Conservation (phyloP, 1,284 basidiomycete species). For the Ustilago trichophora region DNA sequence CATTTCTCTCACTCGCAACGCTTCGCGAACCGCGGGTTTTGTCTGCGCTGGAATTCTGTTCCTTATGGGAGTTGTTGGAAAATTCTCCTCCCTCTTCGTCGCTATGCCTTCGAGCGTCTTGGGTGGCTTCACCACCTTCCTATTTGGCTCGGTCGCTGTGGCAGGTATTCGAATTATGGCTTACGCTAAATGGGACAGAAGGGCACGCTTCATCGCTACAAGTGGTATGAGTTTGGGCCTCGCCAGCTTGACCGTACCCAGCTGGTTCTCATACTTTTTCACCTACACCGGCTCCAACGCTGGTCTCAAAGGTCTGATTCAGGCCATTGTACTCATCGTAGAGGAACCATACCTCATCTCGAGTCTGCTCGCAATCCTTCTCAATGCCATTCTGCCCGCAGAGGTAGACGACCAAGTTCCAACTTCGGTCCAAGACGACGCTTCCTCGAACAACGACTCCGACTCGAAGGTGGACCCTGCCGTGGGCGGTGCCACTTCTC, state of each 20-base stretch:
- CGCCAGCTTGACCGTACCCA: constrained; percentile 26
- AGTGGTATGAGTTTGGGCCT: constrained; percentile 28
- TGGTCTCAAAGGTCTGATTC: constrained; percentile 28
- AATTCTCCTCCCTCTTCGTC: constrained; percentile 35
- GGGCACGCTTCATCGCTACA: constrained; percentile 36
- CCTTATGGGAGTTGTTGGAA: constrained; percentile 39
- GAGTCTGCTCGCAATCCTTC: constrained; percentile 23
- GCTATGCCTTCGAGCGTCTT: constrained; percentile 33
- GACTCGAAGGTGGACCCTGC: constrained; percentile 8
- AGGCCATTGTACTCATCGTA: constrained; percentile 37
- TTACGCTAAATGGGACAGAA: constrained; percentile 39
- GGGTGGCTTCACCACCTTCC: constrained; percentile 40
- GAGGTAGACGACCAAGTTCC: constrained; percentile 15
- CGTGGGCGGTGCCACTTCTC: neutral
- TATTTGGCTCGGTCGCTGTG: constrained; percentile 36
- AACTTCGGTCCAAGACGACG: constrained; percentile 2
- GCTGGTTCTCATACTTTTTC: constrained; percentile 42
- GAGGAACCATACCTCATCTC: constrained; percentile 45
- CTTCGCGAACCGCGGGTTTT: constrained; percentile 26
- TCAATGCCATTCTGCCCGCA: constrained; percentile 30
- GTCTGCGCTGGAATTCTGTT: constrained; percentile 33
- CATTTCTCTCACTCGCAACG: constrained; percentile 35
- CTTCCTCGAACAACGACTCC: constrained; percentile 3
- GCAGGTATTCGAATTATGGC: constrained; percentile 43
- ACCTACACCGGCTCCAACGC: constrained; percentile 24